These are phyloP conservation scores for Aspergillus alliaceus DNA, from an alignment of 2,329 filamentous ascomycete species.

Conservation along the genomic window DNA sequence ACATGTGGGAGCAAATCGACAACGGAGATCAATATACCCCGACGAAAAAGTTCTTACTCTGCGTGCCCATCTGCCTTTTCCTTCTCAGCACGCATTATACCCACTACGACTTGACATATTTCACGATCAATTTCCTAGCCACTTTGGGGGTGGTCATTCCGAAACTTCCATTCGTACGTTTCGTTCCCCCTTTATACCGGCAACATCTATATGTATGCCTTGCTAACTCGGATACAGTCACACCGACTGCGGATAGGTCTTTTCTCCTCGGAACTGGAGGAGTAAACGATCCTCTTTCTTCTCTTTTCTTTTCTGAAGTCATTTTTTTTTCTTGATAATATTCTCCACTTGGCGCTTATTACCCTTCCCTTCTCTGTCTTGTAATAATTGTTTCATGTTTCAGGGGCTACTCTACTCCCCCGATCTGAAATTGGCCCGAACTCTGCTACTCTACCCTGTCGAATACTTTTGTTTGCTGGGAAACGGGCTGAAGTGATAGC, in stretches of 20 bases:
- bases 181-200: neutral
- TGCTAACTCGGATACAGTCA: constrained; percentile 56
- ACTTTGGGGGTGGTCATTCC: constrained; percentile 92
- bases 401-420: neutral
- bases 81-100: constrained; percentile 98
- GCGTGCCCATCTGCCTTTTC: constrained; percentile 91
- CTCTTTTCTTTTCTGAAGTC: constrained; percentile 6
- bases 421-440: constrained; percentile 11
- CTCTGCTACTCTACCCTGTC: neutral
- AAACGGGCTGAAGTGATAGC: neutral
- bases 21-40: constrained; percentile 98
- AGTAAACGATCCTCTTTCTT: constrained; percentile 39
- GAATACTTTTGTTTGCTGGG: neutral
- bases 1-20: constrained; percentile 99
- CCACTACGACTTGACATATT: constrained; percentile 95
- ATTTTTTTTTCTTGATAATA: constrained; percentile 16
- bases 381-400: constrained; percentile 14
- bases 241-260: constrained; percentile 76
- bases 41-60: constrained; percentile 95
- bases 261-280: constrained; percentile 69
- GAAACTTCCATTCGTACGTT: constrained; percentile 88
- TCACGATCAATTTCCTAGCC: constrained; percentile 94
- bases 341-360: constrained; percentile 19
- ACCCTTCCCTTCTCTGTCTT: constrained; percentile 16
- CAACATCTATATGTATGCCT: neutral